Evolutionary conservation across 768 basidiomycete species (phyloP).

Genomic region (Pisolithus sp.): DNA sequence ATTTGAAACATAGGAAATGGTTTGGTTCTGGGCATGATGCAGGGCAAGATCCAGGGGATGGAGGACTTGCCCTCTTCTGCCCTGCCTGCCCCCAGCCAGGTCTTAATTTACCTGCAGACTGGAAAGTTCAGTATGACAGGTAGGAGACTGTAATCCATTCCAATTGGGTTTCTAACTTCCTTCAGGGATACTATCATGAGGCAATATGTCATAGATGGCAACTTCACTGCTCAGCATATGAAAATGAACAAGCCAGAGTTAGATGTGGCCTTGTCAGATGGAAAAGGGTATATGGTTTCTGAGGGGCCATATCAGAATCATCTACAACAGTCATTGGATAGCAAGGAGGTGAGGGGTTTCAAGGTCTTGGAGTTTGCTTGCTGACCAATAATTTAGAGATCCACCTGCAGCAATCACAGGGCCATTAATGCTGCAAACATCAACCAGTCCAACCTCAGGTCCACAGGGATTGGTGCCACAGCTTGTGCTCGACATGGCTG

Average conservation of each 20-base stretch:
- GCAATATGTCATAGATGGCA: background rate
- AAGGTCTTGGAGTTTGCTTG: background rate
- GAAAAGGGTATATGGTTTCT: slow-evolving; percentile 22
- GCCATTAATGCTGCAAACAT: slow-evolving; percentile 14
- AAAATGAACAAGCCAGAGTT: slow-evolving; percentile 15
- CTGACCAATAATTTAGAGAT: too few relatives aligned
- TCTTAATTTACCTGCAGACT: slow-evolving; percentile 19
- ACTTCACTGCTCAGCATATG: slow-evolving; percentile 10
- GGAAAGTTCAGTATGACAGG: slow-evolving; percentile 10
- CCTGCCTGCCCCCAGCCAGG: slow-evolving; percentile 22
- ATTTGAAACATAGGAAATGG: slow-evolving; percentile 1
- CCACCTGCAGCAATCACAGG: slow-evolving; percentile 11
- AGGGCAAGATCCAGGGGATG: background rate
- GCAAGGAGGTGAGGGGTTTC: slow-evolving; percentile 1
- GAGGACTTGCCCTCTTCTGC: slow-evolving; percentile 18
- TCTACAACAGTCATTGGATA: slow-evolving; percentile 3
- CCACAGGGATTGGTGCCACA: slow-evolving; percentile 24
- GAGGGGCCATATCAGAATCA: slow-evolving; percentile 15
- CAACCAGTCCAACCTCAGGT: slow-evolving; percentile 11
- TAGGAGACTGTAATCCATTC: too few relatives aligned
- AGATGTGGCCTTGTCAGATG: slow-evolving; percentile 23
- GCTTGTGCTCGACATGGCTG: slow-evolving; percentile 29
- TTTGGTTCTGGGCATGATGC: slow-evolving; percentile 7
- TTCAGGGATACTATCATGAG: too few relatives aligned
- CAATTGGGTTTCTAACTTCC: too few relatives aligned